These are phyloP conservation scores for Pelargonium citronellum DNA, from an alignment of 441 rosid genomes.

Conservation along the genomic window DNA sequence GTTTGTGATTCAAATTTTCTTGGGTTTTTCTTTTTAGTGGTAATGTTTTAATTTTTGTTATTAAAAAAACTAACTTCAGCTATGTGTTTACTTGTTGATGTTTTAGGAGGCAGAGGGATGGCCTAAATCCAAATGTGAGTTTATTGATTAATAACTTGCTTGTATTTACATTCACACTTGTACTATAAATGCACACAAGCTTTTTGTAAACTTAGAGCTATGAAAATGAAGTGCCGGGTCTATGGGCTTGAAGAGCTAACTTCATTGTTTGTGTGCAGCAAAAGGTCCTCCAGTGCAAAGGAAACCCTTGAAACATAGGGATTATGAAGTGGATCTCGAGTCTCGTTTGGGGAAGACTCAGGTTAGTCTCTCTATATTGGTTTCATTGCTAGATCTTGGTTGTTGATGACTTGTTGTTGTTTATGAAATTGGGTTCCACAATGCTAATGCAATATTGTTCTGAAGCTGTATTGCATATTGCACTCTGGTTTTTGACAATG, in stretches of 20 bases:
- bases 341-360: conserved; percentile 96
- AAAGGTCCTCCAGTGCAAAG: conserved; percentile 94
- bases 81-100: conserved; percentile 2
- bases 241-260: conserved; percentile 3
- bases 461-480: not conserved
- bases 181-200: no score
- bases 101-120: conserved; percentile 64
- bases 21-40: not conserved
- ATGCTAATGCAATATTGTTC: not conserved
- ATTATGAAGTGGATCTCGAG: conserved; percentile 88
- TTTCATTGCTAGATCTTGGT: not conserved
- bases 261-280: conserved; percentile 34
- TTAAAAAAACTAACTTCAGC: not conserved
- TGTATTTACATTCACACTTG: not conserved
- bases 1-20: conserved; percentile 21
- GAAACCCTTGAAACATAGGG: conserved; percentile 95
- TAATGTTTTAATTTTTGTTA: not conserved
- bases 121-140: conserved; percentile 67
- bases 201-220: not conserved
- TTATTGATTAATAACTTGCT: not conserved
- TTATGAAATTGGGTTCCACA: not conserved
- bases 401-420: no score
- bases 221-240: not conserved
- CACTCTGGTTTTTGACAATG: not conserved
- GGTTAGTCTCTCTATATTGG: conserved; percentile 30